Evolutionary conservation across 2,329 filamentous ascomycete species (phyloP).

Genomic region (Hymenoscyphus infarciens): DNA sequence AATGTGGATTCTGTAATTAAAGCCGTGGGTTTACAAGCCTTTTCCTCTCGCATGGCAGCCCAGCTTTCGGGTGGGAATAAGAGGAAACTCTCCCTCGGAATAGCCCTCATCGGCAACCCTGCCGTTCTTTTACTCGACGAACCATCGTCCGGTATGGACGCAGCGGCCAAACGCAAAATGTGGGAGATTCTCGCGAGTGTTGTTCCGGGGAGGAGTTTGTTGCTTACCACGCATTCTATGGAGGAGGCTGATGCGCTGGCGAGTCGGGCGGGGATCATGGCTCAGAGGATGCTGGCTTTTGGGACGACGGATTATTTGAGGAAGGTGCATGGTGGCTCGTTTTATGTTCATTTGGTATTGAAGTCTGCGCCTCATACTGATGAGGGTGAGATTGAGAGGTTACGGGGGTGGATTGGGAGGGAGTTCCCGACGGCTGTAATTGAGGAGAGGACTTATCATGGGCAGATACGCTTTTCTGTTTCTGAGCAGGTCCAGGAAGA

Average conservation of each 20-base stretch:
- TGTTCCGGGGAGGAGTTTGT: conserved; percentile 71
- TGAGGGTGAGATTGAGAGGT: conserved; percentile 61
- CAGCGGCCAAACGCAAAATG: conserved; percentile 87
- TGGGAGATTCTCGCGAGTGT: conserved; percentile 79
- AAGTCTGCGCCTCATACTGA: conserved; percentile 69
- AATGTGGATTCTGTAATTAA: conserved; percentile 76
- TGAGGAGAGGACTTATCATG: conserved; percentile 74
- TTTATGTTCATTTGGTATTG: conserved; percentile 80
- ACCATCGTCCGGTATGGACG: conserved; percentile 84
- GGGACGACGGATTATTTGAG: conserved; percentile 72
- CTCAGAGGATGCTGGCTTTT: conserved; percentile 78
- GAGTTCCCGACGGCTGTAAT: conserved; percentile 63
- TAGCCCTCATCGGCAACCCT: conserved; percentile 90
- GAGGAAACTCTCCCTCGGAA: conserved; percentile 83
- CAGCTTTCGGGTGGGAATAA: conserved; percentile 89
- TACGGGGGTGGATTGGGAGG: conserved; percentile 62
- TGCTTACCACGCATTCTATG: conserved; percentile 93
- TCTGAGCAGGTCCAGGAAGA: conserved; percentile 45
- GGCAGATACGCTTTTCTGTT: conserved; percentile 81
- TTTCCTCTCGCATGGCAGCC: conserved; percentile 69
- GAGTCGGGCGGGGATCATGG: conserved; percentile 79
- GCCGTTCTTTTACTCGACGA: conserved; percentile 85
- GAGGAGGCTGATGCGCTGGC: conserved; percentile 91
- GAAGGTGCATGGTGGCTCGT: conserved; percentile 69
- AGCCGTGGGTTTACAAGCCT: conserved; percentile 73